Percentiles rank a stretch among this genome's conserved stretches.
These are phyloP conservation scores for Entamoeba histolytica DNA, from an alignment of 208 protist genomes.

Conservation along the genomic window DNA sequence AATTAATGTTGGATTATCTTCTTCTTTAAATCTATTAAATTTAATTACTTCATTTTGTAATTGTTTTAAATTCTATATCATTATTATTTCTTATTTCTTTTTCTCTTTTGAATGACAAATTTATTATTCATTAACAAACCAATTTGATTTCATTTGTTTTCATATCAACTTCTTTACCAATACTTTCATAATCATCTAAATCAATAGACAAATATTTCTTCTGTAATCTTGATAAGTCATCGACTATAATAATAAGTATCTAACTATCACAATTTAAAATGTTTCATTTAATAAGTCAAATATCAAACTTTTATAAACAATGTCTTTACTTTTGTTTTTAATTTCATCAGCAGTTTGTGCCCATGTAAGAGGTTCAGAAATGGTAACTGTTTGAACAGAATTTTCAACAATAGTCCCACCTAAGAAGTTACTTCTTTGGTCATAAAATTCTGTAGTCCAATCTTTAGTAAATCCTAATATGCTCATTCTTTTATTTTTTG, in stretches of 20 bases:
- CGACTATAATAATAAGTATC: background rate
- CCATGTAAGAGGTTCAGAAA: background rate
- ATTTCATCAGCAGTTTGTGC: background rate
- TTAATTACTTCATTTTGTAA: background rate
- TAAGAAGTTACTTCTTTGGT: background rate
- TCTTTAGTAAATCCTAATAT: background rate
- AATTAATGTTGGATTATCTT: background rate
- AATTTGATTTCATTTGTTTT: background rate
- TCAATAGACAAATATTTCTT: background rate
- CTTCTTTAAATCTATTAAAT: background rate
- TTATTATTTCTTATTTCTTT: no score
- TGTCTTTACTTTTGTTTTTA: background rate
- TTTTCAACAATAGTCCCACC: background rate
- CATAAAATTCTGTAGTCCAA: background rate
- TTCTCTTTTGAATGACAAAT: background rate
- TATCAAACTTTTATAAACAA: background rate
- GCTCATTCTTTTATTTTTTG: no score
- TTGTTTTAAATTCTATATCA: background rate
- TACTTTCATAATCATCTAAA: background rate
- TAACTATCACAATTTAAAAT: no score
- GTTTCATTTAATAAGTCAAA: no score
- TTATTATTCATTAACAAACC: background rate
- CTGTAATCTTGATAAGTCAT: background rate
- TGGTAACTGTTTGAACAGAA: background rate
- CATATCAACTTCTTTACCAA: background rate